These are phyloP conservation scores for Omphalotus olearius DNA, from an alignment of 1,284 basidiomycete genomes.

Conservation along the genomic window DNA sequence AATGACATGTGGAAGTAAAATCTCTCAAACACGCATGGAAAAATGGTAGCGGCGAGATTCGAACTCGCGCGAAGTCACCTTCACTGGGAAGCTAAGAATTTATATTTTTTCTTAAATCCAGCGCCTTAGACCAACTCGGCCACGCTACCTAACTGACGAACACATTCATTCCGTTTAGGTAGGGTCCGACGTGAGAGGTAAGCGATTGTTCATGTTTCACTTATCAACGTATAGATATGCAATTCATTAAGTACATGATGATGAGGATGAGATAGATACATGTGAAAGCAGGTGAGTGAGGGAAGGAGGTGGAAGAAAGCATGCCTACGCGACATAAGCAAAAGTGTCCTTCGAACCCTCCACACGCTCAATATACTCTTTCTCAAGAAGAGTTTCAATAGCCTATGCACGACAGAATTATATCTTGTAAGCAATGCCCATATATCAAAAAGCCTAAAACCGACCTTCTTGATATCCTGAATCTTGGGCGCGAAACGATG, in stretches of 20 bases:
- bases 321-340: conserved; percentile 62
- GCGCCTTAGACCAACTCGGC: conserved; percentile 14
- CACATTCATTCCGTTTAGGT: not conserved
- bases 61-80: conserved; percentile 12
- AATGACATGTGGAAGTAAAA: not conserved
- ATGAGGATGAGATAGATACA: not conserved
- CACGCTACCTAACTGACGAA: conserved; percentile 5
- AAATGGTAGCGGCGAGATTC: conserved; percentile 12
- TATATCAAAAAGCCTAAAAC: not conserved
- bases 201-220: not conserved
- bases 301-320: conserved; percentile 4
- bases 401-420: conserved; percentile 47
- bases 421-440: not conserved
- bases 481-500: conserved; percentile 90
- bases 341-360: conserved; percentile 80
- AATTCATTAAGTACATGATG: conserved; percentile 3
- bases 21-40: not conserved
- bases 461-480: conserved; percentile 84
- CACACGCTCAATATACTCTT: conserved; percentile 95
- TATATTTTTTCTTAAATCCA: conserved; percentile 7
- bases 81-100: conserved; percentile 8
- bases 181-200: not conserved
- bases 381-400: conserved; percentile 94
- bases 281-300: not conserved
- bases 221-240: not conserved